phyloP scores from a whole-genome alignment of 495 filamentous ascomycete genomes.

The Neurospora sp. region DNA sequence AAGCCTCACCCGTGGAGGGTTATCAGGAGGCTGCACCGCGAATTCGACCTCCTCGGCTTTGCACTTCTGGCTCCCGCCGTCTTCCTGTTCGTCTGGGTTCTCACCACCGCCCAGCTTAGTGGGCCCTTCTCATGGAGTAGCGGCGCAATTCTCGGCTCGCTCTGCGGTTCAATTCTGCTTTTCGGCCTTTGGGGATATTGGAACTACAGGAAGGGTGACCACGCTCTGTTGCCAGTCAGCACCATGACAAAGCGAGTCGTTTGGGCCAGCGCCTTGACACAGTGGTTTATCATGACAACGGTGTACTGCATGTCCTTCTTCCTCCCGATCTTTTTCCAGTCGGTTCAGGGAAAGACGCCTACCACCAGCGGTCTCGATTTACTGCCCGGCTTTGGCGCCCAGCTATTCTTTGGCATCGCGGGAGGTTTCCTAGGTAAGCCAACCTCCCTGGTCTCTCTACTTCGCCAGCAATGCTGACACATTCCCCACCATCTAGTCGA shows the following conservation, averaged over 20 bases:
- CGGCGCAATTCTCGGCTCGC: slow-evolving; percentile 53
- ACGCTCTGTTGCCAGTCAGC: slow-evolving; percentile 56
- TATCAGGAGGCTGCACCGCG: slow-evolving; percentile 28
- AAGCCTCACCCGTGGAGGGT: slow-evolving; percentile 24
- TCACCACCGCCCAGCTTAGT: slow-evolving; percentile 73
- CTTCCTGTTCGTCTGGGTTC: slow-evolving; percentile 37
- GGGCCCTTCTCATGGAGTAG: slow-evolving; percentile 56
- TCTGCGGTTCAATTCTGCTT: slow-evolving; percentile 51
- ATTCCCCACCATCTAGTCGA: slow-evolving; percentile 3
- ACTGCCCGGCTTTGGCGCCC: slow-evolving; percentile 33
- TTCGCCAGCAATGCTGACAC: not conserved
- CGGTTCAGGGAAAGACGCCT: slow-evolving; percentile 41
- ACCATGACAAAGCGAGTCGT: slow-evolving; percentile 57
- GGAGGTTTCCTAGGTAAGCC: slow-evolving; percentile 35
- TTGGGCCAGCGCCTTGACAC: slow-evolving; percentile 38
- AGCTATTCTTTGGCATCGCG: slow-evolving; percentile 37
- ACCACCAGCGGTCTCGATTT: slow-evolving; percentile 43
- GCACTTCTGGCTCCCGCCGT: slow-evolving; percentile 54
- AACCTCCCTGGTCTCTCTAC: slow-evolving; percentile 19
- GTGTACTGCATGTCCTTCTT: slow-evolving; percentile 54
- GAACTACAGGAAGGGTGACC: slow-evolving; percentile 51
- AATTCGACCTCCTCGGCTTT: slow-evolving; percentile 60
- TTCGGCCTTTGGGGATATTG: slow-evolving; percentile 45
- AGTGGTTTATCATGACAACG: slow-evolving; percentile 38
- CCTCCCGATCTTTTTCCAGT: slow-evolving; percentile 64